A percentile compares a stretch with the other conserved stretches of the same genome.
Conservation (phyloP, 352 stramenopile genomes). For the Phytophthora ohioensis region DNA sequence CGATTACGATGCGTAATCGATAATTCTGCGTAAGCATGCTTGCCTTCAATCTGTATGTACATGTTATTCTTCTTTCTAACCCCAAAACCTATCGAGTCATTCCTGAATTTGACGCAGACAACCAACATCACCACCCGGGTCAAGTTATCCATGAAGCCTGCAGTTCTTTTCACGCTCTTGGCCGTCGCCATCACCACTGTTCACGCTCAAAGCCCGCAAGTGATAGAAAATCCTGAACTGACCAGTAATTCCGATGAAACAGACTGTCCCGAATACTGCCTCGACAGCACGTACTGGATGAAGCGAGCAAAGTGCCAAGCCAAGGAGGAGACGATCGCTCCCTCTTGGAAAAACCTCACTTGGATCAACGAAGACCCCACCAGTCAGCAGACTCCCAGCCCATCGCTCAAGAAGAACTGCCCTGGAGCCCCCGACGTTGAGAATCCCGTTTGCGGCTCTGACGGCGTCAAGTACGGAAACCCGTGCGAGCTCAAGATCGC, state of each 20-base stretch:
- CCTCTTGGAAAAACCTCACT: not conserved
- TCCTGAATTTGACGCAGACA: not conserved
- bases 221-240: not conserved
- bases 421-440: conserved; percentile 25
- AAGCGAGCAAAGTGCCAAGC: conserved; percentile 41
- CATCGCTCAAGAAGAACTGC: conserved; percentile 10
- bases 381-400: not conserved
- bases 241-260: not conserved
- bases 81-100: too few relatives aligned
- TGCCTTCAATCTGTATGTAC: too few relatives aligned
- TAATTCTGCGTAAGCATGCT: too few relatives aligned
- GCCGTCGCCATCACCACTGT: not conserved
- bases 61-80: too few relatives aligned
- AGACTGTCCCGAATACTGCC: conserved; percentile 12
- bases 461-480: conserved; percentile 46
- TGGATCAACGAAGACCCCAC: not conserved
- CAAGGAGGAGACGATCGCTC: conserved; percentile 20
- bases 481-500: conserved; percentile 31
- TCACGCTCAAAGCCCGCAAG: not conserved
- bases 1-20: too few relatives aligned
- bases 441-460: conserved; percentile 43
- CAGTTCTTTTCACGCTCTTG: not conserved
- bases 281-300: conserved; percentile 28
- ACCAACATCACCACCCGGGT: not conserved
- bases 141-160: not conserved